Percentiles rank a stretch among this genome's conserved stretches.
Evolutionary conservation across 106 monocot genomes (phyloP).

Genomic region (Agapanthus africanus): DNA sequence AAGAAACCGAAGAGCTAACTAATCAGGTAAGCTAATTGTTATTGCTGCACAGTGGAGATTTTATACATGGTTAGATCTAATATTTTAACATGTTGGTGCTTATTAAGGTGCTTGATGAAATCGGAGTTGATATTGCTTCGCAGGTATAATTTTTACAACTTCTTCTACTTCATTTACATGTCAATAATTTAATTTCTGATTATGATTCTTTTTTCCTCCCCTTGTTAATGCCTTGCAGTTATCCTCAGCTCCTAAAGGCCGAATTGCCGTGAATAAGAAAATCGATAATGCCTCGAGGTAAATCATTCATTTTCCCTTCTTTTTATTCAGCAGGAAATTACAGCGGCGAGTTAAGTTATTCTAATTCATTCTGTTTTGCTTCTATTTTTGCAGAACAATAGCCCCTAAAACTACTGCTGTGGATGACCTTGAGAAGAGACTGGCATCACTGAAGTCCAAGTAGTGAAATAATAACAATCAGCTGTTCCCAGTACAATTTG

Average conservation of each 20-base stretch:
- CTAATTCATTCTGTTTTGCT: too few species aligned
- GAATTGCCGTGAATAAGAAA: conserved; percentile 55
- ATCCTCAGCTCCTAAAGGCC: conserved; percentile 93
- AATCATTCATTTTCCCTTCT: not conserved
- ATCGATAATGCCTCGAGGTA: conserved; percentile 62
- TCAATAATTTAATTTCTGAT: conserved; percentile 11
- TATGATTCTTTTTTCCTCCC: too few species aligned
- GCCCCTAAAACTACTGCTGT: too few species aligned
- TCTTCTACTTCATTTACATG: not conserved
- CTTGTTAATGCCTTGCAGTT: conserved; percentile 32
- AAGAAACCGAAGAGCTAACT: conserved; percentile 91
- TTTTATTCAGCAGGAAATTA: too few species aligned
- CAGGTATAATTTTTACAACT: conserved; percentile 44
- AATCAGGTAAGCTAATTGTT: conserved; percentile 71
- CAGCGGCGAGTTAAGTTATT: too few species aligned
- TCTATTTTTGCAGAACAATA: too few species aligned
- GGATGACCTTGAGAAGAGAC: too few species aligned
- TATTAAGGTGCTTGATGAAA: conserved; percentile 90
- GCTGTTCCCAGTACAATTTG: too few species aligned
- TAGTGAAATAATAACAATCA: too few species aligned
- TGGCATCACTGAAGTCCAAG: too few species aligned
- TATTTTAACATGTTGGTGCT: not conserved
- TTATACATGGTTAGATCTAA: not conserved
- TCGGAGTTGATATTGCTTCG: conserved; percentile 86
- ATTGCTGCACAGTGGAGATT: not conserved